Base-by-base conservation (phyloP, 352 stramenopile genomes). In the Phytophthora fragariaefolia region DNA sequence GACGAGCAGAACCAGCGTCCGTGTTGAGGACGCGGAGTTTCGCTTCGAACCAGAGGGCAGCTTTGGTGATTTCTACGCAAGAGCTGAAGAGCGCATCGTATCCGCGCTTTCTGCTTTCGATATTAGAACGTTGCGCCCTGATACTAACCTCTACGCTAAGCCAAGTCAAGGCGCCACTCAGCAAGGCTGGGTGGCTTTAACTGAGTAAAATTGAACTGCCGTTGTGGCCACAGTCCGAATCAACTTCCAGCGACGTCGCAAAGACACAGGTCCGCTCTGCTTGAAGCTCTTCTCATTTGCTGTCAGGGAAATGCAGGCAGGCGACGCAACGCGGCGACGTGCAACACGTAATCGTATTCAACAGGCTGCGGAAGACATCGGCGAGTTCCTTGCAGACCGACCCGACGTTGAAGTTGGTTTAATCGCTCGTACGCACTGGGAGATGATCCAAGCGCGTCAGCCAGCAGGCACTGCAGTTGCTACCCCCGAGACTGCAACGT, bases 1-100 rank as follows among this genome's bases (percentile, higher is more conserved):
- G 24, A 38, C 36, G 17, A 49, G 51, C 51, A 58, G 23, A 40
- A 58, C 34, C 15, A 58, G n/a, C 50, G 20, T 58, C 8, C 32
- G 51, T 15, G 51, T 49, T n/a, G 34, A 48, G 20, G 27, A 49
- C 13, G 6, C 51, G 2, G 34, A 49, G 5, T 58, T 48, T 36
- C 51, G 18, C 8, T 58, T 58, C 23, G 22, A 48, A 3, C 6
- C 20, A 26, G 51, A 49, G n/a, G 36, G 51, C 22, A 30, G 9
- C 12, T 48, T 38, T 58, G 12, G n/a, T 13, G 51, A 26, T 6
- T 18, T 58, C 15, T 58, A 23, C 27, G 51, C 32, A 5, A 47
- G 34, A 15, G 50, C 24, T 18, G 51, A 58, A n/a, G 51, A 34
- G 34, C 51, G 32, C 22, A 40, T 58, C 13, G 51, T 36, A 18